A percentile compares a stretch with the other conserved stretches of the same genome.
Evolutionary conservation across 1,284 basidiomycete genomes (phyloP).

Genomic region (Nidula niveotomentosa): DNA sequence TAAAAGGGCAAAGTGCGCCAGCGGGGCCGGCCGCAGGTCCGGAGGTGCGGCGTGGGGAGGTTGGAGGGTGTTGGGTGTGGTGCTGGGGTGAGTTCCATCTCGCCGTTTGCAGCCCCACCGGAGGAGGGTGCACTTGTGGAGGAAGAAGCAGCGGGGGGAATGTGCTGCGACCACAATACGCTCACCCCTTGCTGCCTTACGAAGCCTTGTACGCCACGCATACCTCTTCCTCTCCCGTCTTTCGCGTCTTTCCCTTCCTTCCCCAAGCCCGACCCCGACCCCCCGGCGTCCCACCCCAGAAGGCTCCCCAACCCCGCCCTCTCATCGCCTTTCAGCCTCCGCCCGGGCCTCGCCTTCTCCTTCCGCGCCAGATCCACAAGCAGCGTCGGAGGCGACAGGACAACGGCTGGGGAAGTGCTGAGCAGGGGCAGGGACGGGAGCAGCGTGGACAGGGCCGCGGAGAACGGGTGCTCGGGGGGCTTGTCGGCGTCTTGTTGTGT

Average conservation of each 20-base stretch:
- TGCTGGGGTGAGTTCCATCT: neutral
- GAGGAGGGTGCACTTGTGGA: neutral
- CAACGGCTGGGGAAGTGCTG: constrained; percentile 43
- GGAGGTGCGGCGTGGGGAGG: constrained; percentile 4
- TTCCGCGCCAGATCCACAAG: constrained; percentile 47
- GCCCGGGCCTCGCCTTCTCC: constrained; percentile 35
- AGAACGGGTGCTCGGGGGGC: too few relatives aligned
- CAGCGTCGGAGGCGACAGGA: constrained; percentile 43
- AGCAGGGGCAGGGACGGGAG: neutral
- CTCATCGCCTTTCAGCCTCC: constrained; percentile 54
- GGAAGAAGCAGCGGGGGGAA: constrained; percentile 20
- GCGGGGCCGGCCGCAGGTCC: neutral
- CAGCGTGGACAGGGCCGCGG: neutral
- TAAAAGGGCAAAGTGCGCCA: constrained; percentile 3
- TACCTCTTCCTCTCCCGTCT: constrained; percentile 39
- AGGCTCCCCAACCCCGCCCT: constrained; percentile 47
- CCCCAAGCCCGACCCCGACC: constrained; percentile 49
- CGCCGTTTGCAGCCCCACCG: neutral
- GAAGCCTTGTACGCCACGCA: constrained; percentile 54
- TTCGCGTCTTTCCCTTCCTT: constrained; percentile 48
- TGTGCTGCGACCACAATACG: constrained; percentile 49
- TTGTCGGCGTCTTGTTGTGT: too few relatives aligned
- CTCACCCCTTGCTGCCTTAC: constrained; percentile 59
- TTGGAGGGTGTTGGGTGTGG: constrained; percentile 2
- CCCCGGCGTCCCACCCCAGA: constrained; percentile 51